A percentile compares a stretch with the other conserved stretches of the same genome.
These are phyloP conservation scores for Phoma sp. DNA, from an alignment of 2,329 filamentous ascomycete genomes.

Conservation along the genomic window DNA sequence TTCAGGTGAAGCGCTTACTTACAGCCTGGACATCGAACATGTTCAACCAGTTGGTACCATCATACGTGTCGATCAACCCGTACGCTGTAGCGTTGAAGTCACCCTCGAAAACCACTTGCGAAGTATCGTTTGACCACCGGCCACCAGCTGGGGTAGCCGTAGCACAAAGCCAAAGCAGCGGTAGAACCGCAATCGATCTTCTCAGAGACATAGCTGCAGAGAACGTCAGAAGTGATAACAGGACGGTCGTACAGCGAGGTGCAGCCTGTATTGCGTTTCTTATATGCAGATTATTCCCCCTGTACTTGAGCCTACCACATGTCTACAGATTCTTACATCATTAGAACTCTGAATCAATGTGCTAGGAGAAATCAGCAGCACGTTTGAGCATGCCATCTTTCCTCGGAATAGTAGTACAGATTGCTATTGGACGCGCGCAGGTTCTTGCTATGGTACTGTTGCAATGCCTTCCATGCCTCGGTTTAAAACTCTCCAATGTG, in stretches of 20 bases:
- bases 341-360: not conserved
- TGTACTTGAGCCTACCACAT: not conserved
- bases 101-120: constrained; percentile 21
- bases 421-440: not conserved
- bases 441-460: not conserved
- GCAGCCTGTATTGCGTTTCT: not conserved
- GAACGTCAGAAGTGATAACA: not conserved
- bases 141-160: constrained; percentile 26
- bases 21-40: constrained; percentile 46
- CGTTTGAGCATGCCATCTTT: not conserved
- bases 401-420: not conserved
- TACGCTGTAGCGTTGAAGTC: constrained; percentile 29
- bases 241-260: constrained; percentile 4
- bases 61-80: constrained; percentile 44
- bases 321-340: not conserved
- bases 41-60: constrained; percentile 47
- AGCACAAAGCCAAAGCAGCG: constrained; percentile 29
- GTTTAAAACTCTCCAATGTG: not conserved
- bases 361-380: not conserved
- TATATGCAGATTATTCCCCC: not conserved
- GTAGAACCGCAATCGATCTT: constrained; percentile 20
- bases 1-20: not conserved
- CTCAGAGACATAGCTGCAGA: constrained; percentile 24
- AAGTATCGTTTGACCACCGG: constrained; percentile 30
- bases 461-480: not conserved